These are phyloP conservation scores for Cokeromyces recurvatus DNA, from an alignment of 371 early-diverging fungal genomes.

Conservation along the genomic window DNA sequence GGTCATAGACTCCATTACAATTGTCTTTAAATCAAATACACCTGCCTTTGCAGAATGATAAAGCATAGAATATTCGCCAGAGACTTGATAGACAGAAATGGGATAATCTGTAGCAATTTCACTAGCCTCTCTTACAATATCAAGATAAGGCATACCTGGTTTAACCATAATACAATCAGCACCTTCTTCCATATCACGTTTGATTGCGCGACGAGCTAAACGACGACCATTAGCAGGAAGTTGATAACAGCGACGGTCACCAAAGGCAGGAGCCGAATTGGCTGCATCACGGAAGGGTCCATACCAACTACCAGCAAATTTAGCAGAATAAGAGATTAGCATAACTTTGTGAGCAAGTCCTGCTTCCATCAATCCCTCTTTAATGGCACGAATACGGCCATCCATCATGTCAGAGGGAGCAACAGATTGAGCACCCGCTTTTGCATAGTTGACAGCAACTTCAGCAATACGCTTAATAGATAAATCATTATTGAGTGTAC, in stretches of 20 bases:
- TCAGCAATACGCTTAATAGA: conserved; percentile 80
- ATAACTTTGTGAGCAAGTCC: conserved; percentile 75
- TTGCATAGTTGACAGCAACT: conserved; percentile 83
- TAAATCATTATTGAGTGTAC: conserved; percentile 75
- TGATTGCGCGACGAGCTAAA: conserved; percentile 83
- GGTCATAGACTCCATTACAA: conserved; percentile 83
- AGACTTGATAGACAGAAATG: conserved; percentile 89
- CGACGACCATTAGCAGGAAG: conserved; percentile 87
- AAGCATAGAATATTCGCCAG: conserved; percentile 94
- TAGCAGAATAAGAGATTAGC: conserved; percentile 93
- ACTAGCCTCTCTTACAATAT: conserved; percentile 89
- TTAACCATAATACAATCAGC: conserved; percentile 97
- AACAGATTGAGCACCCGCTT: conserved; percentile 84
- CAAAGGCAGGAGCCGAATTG: conserved; percentile 85
- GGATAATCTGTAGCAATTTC: conserved; percentile 68
- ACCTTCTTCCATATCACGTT: conserved; percentile 89
- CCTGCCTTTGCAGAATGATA: conserved; percentile 85
- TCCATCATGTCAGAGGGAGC: conserved; percentile 99
- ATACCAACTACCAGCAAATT: conserved; percentile 92
- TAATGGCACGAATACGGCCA: conserved; percentile 90
- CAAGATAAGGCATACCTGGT: conserved; percentile 93
- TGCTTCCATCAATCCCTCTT: conserved; percentile 67
- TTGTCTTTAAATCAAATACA: conserved; percentile 81
- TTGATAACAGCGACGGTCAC: conserved; percentile 94
- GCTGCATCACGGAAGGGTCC: conserved; percentile 98